These are phyloP conservation scores for Schoenoplectus tabernaemontani DNA, from an alignment of 202 grass and related monocot genomes.

Conservation along the genomic window DNA sequence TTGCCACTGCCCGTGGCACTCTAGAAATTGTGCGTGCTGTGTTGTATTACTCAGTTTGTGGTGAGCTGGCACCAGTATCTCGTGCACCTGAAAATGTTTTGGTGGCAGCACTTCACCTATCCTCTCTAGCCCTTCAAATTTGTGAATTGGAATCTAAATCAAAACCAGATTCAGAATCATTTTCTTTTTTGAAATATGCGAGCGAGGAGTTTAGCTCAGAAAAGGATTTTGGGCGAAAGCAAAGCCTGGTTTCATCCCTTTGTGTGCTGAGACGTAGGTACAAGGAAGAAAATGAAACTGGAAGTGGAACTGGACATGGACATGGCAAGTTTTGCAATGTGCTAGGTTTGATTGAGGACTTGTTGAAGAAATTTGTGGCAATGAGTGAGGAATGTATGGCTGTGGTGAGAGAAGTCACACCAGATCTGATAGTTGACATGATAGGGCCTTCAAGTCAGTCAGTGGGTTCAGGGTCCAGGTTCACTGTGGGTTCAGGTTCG, in stretches of 20 bases:
- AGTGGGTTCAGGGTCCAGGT: conserved; percentile 23
- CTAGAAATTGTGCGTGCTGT: conserved; percentile 70
- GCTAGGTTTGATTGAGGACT: conserved; percentile 64
- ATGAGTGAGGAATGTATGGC: conserved; percentile 53
- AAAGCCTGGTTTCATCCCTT: conserved; percentile 65
- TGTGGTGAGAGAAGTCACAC: conserved; percentile 54
- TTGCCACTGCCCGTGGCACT: conserved; percentile 77
- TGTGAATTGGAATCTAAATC: conserved; percentile 49
- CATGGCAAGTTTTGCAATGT: conserved; percentile 68
- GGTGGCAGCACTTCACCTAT: conserved; percentile 73
- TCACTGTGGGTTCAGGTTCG: conserved; percentile 40
- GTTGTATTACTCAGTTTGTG: conserved; percentile 67
- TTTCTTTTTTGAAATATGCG: conserved; percentile 56
- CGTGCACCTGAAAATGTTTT: conserved; percentile 85
- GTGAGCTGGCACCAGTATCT: conserved; percentile 33
- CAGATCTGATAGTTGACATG: conserved; percentile 43
- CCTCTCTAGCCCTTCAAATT: conserved; percentile 81
- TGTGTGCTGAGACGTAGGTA: conserved; percentile 71
- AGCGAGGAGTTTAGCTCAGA: conserved; percentile 47
- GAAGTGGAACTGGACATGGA: conserved; percentile 38
- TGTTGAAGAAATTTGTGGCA: conserved; percentile 79
- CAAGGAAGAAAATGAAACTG: conserved; percentile 65
- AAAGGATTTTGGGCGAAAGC: conserved; percentile 44
- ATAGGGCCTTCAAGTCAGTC: conserved; percentile 24
- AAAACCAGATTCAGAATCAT: conserved; percentile 29